Evolutionary conservation across 306 rosid genomes (phyloP), one percentile per base, ranked within the genome.

Genomic region (Prunus kanzakura): DNA sequence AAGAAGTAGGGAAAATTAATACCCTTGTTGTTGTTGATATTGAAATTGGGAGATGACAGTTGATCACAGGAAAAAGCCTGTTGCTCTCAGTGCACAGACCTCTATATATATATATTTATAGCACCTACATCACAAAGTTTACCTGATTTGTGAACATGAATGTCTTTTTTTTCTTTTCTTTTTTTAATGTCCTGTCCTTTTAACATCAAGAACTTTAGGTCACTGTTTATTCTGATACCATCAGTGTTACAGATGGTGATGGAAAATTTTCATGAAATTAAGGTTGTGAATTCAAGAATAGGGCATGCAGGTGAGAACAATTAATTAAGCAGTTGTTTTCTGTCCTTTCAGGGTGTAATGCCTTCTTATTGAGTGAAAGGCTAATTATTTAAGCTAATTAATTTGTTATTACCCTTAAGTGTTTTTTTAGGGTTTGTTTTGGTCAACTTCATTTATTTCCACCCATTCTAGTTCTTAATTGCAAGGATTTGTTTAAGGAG

Each of bases 221-320:
- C 83, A 67, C 85, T 79, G 82, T 67, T 64, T 47, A 81, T 86
- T 83, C 84, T 83, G 63, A 50, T 78, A 65, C 83, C 75, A 77
- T 83, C 82, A 88, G 85, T 79, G 85, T 85, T 75, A 81, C 75
- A 74, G 91, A 89, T 75, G 78, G 82, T 75, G 92, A 87, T 86
- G 78, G 84, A 77, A 54, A 81, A 82, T 73, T 38, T 80, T 64
- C 71, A 23, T 64, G 69, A 49, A 69, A 50, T 46, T 49, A 25
- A 60, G 41, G 78, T 49, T 75, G 49, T 29, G 79, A 83, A 69
- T 71, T 77, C 49, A 27, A 80, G 69, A 84, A 79, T 80, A 15
- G 80, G 64, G 20, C 11, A 49, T 81, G 11, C 25, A 38, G 54
- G 67, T 67, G 25, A 52, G 47, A 67, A 60, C 38, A 57, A 15